A percentile compares a stretch with the other conserved stretches of the same genome.
These are phyloP conservation scores for Fagopyrum homotropicum DNA, from an alignment of 148 eudicot species.

Conservation along the genomic window DNA sequence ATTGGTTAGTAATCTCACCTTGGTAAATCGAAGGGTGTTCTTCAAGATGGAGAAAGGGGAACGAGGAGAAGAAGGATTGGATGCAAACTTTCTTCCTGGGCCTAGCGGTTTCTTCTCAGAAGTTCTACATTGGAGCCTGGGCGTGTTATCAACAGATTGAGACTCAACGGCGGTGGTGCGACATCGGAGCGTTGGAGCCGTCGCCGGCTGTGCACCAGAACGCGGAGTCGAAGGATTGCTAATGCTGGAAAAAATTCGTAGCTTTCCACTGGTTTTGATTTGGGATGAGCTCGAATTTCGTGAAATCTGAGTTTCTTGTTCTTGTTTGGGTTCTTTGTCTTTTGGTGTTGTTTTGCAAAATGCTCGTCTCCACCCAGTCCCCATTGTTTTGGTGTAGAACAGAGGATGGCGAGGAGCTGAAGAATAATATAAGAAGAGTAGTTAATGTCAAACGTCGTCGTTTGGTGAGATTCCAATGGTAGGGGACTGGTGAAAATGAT, in stretches of 20 bases:
- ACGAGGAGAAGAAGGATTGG: conserved; percentile 68
- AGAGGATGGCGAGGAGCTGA: neutral
- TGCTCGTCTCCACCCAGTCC: conserved; percentile 84
- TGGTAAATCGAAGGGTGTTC: conserved; percentile 65
- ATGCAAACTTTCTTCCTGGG: conserved; percentile 14
- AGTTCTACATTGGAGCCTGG: conserved; percentile 37
- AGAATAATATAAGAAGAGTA: neutral
- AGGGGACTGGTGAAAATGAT: neutral
- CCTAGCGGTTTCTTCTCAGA: conserved; percentile 19
- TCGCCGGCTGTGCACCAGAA: neutral
- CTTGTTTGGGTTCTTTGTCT: conserved; percentile 22
- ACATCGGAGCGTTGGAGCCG: conserved; percentile 23
- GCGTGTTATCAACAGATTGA: conserved; percentile 17
- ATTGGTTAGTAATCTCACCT: conserved; percentile 23
- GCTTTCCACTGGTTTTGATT: conserved; percentile 21
- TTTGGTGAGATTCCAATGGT: neutral
- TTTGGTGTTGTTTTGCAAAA: conserved; percentile 66
- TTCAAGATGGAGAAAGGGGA: conserved; percentile 76
- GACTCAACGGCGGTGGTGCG: conserved; percentile 17
- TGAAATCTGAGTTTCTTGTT: conserved; percentile 8
- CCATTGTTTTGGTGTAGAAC: conserved; percentile 31
- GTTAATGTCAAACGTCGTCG: neutral
- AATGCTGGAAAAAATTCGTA: conserved; percentile 35
- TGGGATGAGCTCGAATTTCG: conserved; percentile 17
- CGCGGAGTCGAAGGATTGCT: conserved; percentile 20